phyloP scores from a whole-genome alignment of 352 stramenopile genomes.

The Phytophthora citrophthora region DNA sequence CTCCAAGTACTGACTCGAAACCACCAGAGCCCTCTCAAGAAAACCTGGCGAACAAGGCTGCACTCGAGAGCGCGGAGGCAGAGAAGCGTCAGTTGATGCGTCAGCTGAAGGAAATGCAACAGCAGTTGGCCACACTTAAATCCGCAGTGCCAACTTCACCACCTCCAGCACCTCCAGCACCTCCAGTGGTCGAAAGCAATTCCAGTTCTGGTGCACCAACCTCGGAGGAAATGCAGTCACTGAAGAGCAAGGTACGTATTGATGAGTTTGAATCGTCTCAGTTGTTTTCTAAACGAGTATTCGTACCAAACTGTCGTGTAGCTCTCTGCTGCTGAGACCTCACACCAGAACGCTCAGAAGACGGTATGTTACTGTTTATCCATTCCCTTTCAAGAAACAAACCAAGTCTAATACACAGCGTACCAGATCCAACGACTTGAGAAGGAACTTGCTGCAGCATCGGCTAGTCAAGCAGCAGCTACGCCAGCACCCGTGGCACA shows the following conservation, averaged over 20 bases:
- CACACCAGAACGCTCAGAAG: slow-evolving; percentile 48
- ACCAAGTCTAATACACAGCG: background rate
- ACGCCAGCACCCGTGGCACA: slow-evolving; percentile 40
- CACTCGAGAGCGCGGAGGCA: slow-evolving; percentile 52
- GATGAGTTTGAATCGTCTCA: background rate
- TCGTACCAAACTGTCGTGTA: slow-evolving; percentile 18
- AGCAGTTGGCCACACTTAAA: slow-evolving; percentile 46
- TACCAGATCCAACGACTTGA: slow-evolving; percentile 66
- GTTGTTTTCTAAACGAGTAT: background rate
- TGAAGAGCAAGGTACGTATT: slow-evolving; percentile 66
- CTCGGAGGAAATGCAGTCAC: slow-evolving; percentile 46
- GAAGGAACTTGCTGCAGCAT: slow-evolving; percentile 48
- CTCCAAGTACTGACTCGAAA: slow-evolving; percentile 13
- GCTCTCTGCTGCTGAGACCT: slow-evolving; percentile 43
- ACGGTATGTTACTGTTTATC: slow-evolving; percentile 40
- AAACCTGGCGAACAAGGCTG: slow-evolving; percentile 40
- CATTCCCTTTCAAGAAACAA: background rate
- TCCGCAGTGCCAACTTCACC: slow-evolving; percentile 12
- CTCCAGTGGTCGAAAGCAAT: slow-evolving; percentile 6
- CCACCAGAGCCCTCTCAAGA: background rate
- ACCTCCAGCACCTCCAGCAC: slow-evolving; percentile 20
- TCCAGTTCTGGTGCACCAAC: slow-evolving; percentile 13
- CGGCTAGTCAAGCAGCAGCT: slow-evolving; percentile 30
- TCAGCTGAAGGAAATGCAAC: slow-evolving; percentile 69
- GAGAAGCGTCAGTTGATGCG: slow-evolving; percentile 65